A percentile compares a stretch with the other conserved stretches of the same genome.
These are phyloP conservation scores for Penicillium sp. DNA, from an alignment of 2,329 filamentous ascomycete genomes.

Conservation along the genomic window DNA sequence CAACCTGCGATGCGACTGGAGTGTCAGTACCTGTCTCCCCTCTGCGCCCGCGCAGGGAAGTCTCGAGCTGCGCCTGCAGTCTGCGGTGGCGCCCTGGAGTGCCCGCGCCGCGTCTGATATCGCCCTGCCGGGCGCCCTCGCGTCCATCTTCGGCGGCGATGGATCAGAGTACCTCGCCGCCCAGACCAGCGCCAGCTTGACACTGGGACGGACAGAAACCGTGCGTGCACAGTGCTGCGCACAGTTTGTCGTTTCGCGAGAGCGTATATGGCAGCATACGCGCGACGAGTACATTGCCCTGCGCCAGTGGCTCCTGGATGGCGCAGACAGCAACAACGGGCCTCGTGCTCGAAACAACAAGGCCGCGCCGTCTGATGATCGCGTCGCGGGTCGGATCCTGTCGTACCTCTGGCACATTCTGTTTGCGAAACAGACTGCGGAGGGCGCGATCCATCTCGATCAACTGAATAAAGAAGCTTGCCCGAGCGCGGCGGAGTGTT, in stretches of 20 bases:
- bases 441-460: constrained; percentile 34
- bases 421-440: constrained; percentile 36
- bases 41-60: constrained; percentile 41
- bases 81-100: constrained; percentile 45
- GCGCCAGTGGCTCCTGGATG: constrained; percentile 54
- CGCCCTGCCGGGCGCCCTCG: constrained; percentile 36
- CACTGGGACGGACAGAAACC: constrained; percentile 45
- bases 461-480: constrained; percentile 39
- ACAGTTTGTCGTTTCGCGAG: constrained; percentile 54
- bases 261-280: constrained; percentile 50
- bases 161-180: constrained; percentile 15
- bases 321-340: constrained; percentile 12
- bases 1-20: constrained; percentile 53
- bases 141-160: constrained; percentile 37
- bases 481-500: constrained; percentile 43
- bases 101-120: constrained; percentile 41
- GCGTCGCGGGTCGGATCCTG: constrained; percentile 46
- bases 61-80: constrained; percentile 41
- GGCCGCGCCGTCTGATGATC: constrained; percentile 44
- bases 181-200: constrained; percentile 5
- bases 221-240: constrained; percentile 54
- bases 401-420: constrained; percentile 53
- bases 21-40: constrained; percentile 41
- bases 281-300: constrained; percentile 53
- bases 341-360: constrained; percentile 11